Conservation (phyloP, 208 protist species). For the Crithidia thermophila region DNA sequence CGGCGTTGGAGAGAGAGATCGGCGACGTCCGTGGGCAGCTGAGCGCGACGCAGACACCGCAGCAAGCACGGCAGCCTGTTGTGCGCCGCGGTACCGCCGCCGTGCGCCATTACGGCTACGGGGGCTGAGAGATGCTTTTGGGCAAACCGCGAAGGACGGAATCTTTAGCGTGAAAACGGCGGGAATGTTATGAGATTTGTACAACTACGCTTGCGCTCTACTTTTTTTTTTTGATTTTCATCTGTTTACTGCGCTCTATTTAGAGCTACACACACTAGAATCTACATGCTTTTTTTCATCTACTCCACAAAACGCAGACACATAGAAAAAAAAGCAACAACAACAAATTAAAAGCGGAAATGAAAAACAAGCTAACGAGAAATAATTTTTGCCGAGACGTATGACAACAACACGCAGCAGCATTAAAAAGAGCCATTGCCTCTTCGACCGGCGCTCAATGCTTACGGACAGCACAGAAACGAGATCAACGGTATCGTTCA, state of each 20-base stretch:
- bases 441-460: too few species aligned
- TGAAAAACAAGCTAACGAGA: too few species aligned
- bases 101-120: constrained; percentile 77
- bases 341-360: too few species aligned
- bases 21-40: constrained; percentile 64
- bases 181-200: not conserved
- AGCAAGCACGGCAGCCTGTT: constrained; percentile 22
- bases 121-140: constrained; percentile 11
- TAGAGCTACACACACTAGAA: not conserved
- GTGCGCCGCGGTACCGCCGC: constrained; percentile 52
- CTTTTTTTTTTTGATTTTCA: not conserved
- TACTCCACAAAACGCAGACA: not conserved
- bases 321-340: not conserved
- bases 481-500: too few species aligned
- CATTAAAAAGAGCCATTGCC: too few species aligned
- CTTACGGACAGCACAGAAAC: too few species aligned
- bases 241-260: not conserved
- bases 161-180: too few species aligned
- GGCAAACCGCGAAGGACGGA: not conserved
- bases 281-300: too few species aligned
- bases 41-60: constrained; percentile 20
- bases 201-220: not conserved
- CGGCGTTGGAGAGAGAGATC: constrained; percentile 68
- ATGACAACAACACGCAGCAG: too few species aligned
- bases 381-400: too few species aligned